Conservation (phyloP, 805 yeast genomes). For the Yamadazyma ubonensis region DNA sequence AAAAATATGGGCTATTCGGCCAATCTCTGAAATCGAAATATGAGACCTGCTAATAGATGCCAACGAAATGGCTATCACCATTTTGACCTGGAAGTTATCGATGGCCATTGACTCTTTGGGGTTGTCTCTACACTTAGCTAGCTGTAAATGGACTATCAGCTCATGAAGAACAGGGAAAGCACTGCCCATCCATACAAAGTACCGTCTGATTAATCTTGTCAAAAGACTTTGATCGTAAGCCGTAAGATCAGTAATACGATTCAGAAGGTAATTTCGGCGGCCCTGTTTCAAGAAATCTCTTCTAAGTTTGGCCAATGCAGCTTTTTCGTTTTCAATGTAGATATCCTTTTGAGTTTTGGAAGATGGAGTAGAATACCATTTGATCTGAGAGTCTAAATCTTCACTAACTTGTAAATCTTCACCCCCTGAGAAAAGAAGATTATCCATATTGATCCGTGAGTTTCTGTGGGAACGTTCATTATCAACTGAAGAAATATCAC, state of each 20-base stretch:
- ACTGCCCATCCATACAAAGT: constrained; percentile 16
- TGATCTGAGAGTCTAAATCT: constrained; percentile 12
- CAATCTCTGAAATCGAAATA: constrained; percentile 15
- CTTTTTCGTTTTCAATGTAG: constrained; percentile 14
- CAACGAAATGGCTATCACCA: constrained; percentile 15
- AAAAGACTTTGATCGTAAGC: constrained; percentile 15
- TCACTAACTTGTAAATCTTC: constrained; percentile 10
- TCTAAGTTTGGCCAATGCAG: constrained; percentile 14
- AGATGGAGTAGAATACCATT: constrained; percentile 8
- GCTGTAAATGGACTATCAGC: constrained; percentile 10
- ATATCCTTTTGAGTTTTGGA: constrained; percentile 10
- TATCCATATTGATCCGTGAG: constrained; percentile 6
- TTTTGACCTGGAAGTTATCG: constrained; percentile 14
- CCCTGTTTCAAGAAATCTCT: constrained; percentile 14
- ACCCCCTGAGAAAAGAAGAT: constrained; percentile 7
- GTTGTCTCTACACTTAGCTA: constrained; percentile 9
- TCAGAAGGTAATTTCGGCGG: constrained; percentile 9
- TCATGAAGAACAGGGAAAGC: constrained; percentile 16
- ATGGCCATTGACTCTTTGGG: constrained; percentile 9
- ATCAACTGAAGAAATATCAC: neutral
- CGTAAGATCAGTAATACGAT: constrained; percentile 11
- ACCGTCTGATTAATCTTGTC: constrained; percentile 10
- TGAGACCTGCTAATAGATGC: constrained; percentile 15
- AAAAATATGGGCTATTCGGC: constrained; percentile 13
- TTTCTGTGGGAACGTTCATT: neutral